Percentiles rank a stretch among this genome's conserved stretches.
Conservation (phyloP, 768 basidiomycete species). For the Xanthoconium stramineum region DNA sequence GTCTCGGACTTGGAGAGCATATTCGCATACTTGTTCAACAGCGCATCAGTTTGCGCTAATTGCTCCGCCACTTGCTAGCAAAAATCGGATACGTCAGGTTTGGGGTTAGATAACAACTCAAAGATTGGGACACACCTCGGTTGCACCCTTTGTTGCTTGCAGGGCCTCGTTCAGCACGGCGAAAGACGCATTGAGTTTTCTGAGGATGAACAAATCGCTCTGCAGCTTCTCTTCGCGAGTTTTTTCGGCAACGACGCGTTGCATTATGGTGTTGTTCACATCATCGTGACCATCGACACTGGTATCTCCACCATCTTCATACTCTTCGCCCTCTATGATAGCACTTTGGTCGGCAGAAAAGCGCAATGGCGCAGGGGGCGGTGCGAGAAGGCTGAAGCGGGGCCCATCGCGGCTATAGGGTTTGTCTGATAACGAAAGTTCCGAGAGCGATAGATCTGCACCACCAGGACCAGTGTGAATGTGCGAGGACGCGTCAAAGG, state of each 20-base stretch:
- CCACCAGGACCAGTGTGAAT: slow-evolving; percentile 41
- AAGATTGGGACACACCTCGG: slow-evolving; percentile 48
- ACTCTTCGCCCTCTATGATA: slow-evolving; percentile 25
- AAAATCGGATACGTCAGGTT: neutral
- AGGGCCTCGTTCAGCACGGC: slow-evolving; percentile 67
- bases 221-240: slow-evolving; percentile 70
- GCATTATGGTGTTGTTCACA: slow-evolving; percentile 25
- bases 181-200: slow-evolving; percentile 70
- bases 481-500: slow-evolving; percentile 28
- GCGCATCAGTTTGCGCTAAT: slow-evolving; percentile 65
- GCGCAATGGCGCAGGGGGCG: slow-evolving; percentile 15
- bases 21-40: slow-evolving; percentile 72
- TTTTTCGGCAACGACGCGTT: slow-evolving; percentile 27
- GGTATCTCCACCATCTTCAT: slow-evolving; percentile 11
- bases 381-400: slow-evolving; percentile 34
- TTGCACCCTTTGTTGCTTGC: slow-evolving; percentile 59
- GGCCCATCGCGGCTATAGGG: slow-evolving; percentile 26
- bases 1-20: slow-evolving; percentile 71
- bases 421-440: slow-evolving; percentile 45
- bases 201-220: slow-evolving; percentile 68
- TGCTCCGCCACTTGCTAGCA: slow-evolving; percentile 62
- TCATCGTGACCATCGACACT: slow-evolving; percentile 12
- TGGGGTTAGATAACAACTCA: neutral
- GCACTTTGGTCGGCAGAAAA: slow-evolving; percentile 24
- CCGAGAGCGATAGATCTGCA: slow-evolving; percentile 56